These are phyloP conservation scores for Oxyria digyna DNA, from an alignment of 148 eudicot species.

Conservation along the genomic window DNA sequence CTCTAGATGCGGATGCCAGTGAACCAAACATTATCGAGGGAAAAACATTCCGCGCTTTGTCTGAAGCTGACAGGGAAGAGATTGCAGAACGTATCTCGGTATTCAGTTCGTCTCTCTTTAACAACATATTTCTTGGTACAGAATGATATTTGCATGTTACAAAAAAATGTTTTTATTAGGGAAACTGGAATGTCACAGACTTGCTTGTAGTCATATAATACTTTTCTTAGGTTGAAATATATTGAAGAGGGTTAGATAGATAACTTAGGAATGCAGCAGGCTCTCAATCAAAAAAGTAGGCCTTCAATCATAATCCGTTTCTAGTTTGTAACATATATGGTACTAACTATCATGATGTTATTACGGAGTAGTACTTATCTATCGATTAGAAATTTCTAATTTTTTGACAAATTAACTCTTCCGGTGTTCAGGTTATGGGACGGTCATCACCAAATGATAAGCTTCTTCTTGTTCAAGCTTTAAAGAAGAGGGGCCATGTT, in stretches of 20 bases:
- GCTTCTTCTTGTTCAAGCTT: slow-evolving; percentile 87
- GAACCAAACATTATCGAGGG: slow-evolving; percentile 86
- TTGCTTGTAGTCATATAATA: no score
- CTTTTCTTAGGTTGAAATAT: no score
- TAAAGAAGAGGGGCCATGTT: slow-evolving; percentile 80
- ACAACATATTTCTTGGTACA: background rate
- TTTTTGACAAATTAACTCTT: background rate
- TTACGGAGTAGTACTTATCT: no score
- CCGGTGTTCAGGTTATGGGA: slow-evolving; percentile 69
- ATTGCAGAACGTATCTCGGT: slow-evolving; percentile 76
- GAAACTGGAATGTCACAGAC: background rate
- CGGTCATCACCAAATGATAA: slow-evolving; percentile 96
- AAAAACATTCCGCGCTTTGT: slow-evolving; percentile 51
- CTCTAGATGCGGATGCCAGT: slow-evolving; percentile 63
- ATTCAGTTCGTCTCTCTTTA: slow-evolving; percentile 11
- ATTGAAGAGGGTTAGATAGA: no score
- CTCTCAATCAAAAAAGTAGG: no score
- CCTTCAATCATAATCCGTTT: no score
- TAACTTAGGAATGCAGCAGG: no score
- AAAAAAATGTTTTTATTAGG: background rate
- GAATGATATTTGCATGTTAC: background rate
- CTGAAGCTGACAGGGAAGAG: slow-evolving; percentile 48
- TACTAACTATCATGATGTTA: background rate
- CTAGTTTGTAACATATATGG: background rate
- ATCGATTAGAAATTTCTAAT: background rate